These are phyloP conservation scores for Pyrus hybrid DNA, from an alignment of 331 rosid genomes.

Conservation along the genomic window DNA sequence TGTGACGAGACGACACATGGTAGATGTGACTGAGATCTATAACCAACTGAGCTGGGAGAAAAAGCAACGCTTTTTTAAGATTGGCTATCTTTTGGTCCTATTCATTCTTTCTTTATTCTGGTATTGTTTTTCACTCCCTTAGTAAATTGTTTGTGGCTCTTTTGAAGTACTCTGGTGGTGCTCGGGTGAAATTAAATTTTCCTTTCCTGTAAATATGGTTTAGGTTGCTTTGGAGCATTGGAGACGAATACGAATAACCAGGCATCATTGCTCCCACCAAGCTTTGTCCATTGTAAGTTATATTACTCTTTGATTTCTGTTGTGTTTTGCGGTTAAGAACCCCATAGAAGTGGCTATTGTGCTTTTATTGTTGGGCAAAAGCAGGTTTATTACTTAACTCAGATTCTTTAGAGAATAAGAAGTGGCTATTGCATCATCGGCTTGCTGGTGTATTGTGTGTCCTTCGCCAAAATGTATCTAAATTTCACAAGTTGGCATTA, in stretches of 20 bases:
- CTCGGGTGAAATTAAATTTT: constrained; percentile 5
- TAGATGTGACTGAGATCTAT: constrained; percentile 84
- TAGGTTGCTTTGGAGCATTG: constrained; percentile 56
- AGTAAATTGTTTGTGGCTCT: background rate
- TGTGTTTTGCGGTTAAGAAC: background rate
- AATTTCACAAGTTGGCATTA: background rate
- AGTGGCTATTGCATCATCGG: background rate
- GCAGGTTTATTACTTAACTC: background rate
- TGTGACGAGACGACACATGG: constrained; percentile 38
- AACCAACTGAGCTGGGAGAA: constrained; percentile 65
- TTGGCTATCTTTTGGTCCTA: constrained; percentile 33
- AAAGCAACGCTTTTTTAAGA: constrained; percentile 49
- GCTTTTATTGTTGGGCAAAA: background rate
- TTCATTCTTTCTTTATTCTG: constrained; percentile 53
- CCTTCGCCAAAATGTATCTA: background rate
- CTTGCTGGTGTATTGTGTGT: background rate
- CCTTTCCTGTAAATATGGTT: constrained; percentile 18
- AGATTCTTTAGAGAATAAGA: background rate
- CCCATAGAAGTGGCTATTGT: background rate
- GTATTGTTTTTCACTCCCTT: constrained; percentile 26
- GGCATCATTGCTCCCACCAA: constrained; percentile 4
- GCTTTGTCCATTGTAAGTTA: constrained; percentile 27
- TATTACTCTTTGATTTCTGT: background rate
- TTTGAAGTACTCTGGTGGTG: background rate
- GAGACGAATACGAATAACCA: constrained; percentile 31